Conservation (phyloP, 352 stramenopile genomes). For the Aphanomyces cochlioides region DNA sequence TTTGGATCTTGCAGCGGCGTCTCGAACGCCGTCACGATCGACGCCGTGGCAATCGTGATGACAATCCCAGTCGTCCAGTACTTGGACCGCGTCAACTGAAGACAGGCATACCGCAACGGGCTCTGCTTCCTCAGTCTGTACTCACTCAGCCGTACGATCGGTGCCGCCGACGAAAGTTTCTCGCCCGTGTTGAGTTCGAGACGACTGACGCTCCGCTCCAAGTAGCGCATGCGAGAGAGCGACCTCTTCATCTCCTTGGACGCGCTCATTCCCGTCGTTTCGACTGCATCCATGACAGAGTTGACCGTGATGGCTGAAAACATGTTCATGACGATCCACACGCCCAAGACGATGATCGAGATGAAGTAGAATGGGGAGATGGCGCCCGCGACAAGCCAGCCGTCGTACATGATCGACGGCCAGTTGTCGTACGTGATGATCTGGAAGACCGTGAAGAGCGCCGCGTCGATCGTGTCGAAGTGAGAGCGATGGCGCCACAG, state of each 20-base stretch:
- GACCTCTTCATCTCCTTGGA: slow-evolving; percentile 7
- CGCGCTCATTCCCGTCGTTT: not conserved
- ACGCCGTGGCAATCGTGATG: slow-evolving; percentile 53
- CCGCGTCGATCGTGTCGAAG: slow-evolving; percentile 85
- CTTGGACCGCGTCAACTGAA: slow-evolving; percentile 32
- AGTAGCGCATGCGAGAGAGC: slow-evolving; percentile 20
- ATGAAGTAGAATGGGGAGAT: slow-evolving; percentile 81
- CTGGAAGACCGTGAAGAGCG: slow-evolving; percentile 87
- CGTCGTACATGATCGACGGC: slow-evolving; percentile 93
- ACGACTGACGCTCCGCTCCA: slow-evolving; percentile 7
- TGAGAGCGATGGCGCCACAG: slow-evolving; percentile 51
- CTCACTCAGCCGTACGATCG: not conserved
- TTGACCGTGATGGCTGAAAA: slow-evolving; percentile 89
- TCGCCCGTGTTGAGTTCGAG: slow-evolving; percentile 1
- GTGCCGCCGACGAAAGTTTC: not conserved
- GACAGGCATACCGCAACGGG: slow-evolving; percentile 34
- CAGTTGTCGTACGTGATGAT: slow-evolving; percentile 94
- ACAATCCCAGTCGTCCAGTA: slow-evolving; percentile 44
- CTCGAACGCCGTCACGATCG: slow-evolving; percentile 81
- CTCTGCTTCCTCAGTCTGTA: not conserved
- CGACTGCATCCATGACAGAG: slow-evolving; percentile 25
- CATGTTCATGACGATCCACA: slow-evolving; percentile 91
- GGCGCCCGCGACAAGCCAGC: slow-evolving; percentile 72
- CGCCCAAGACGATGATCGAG: slow-evolving; percentile 77
- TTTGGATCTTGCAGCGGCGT: slow-evolving; percentile 69